Evolutionary conservation across 345 rosid genomes (phyloP).

Genomic region (Citrus sp.): DNA sequence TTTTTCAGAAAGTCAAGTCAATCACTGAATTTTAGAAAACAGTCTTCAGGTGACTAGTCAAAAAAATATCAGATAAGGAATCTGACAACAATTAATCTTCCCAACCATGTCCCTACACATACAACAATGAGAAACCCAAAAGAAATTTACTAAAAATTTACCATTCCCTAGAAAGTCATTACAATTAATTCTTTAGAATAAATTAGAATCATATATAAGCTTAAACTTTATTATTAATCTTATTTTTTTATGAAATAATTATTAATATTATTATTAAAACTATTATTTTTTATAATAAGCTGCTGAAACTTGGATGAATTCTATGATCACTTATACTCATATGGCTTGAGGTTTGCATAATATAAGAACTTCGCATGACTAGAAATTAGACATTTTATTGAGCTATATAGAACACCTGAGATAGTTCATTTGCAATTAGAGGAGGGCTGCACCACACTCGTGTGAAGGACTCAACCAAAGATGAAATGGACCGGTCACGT

Average conservation of each 20-base stretch:
- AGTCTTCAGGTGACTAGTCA: not conserved
- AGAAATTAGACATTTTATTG: not conserved
- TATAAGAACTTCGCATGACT: not conserved
- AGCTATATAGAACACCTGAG: slow-evolving; percentile 58
- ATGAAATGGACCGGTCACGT: slow-evolving; percentile 75
- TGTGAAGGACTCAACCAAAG: slow-evolving; percentile 74
- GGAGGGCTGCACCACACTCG: slow-evolving; percentile 94
- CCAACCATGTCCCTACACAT: not conserved
- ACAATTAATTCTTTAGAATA: not conserved
- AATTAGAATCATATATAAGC: not conserved
- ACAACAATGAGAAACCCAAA: not conserved
- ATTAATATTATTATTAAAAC: not conserved
- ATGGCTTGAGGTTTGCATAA: not conserved
- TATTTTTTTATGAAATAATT: not conserved
- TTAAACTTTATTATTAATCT: not conserved
- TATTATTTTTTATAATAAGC: not conserved
- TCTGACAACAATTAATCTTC: not conserved
- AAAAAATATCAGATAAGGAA: not conserved
- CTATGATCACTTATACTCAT: not conserved
- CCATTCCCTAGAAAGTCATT: not conserved
- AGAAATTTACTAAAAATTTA: not conserved
- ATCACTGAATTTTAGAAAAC: not conserved
- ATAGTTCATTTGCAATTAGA: slow-evolving; percentile 68
- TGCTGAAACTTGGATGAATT: not conserved
- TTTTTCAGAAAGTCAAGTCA: not conserved